These are phyloP conservation scores for Durio zibethinus DNA, from an alignment of 345 rosid genomes.

Conservation along the genomic window DNA sequence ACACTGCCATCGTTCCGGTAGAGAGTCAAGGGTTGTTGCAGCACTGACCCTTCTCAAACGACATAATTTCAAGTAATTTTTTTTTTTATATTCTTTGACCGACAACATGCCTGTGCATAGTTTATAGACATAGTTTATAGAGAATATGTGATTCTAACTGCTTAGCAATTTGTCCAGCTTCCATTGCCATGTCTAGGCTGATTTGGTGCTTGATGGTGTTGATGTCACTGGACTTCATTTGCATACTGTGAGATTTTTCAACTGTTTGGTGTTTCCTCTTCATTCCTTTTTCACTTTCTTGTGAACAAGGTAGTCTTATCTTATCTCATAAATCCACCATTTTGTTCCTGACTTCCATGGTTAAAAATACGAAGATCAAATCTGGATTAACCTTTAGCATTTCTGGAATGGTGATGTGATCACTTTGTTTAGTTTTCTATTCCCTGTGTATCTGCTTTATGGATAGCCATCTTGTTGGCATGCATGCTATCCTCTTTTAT, in stretches of 20 bases:
- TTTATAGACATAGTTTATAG: constrained; percentile 3
- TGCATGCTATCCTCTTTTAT: no score
- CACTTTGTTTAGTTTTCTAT: no score
- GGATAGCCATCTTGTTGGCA: no score
- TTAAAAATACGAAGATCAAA: no score
- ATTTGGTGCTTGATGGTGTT: constrained; percentile 89
- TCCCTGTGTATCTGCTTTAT: no score
- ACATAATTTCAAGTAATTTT: constrained; percentile 65
- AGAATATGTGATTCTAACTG: constrained; percentile 20
- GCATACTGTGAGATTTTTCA: constrained; percentile 57
- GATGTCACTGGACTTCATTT: constrained; percentile 80
- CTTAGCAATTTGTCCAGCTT: constrained; percentile 41
- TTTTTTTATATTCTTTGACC: neutral
- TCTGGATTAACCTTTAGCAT: no score
- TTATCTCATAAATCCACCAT: no score
- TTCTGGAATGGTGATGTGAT: no score
- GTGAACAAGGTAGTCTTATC: no score
- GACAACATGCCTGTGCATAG: neutral
- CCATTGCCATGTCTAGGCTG: constrained; percentile 76
- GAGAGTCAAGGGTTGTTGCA: constrained; percentile 76
- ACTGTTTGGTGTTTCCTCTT: neutral
- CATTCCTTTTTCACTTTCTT: neutral
- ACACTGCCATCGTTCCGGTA: constrained; percentile 75
- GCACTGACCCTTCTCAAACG: constrained; percentile 78
- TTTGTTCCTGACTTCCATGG: no score